Percentiles rank a stretch among this genome's conserved stretches.
phyloP scores from a whole-genome alignment of 768 basidiomycete species.

The Hydnum rufescens region DNA sequence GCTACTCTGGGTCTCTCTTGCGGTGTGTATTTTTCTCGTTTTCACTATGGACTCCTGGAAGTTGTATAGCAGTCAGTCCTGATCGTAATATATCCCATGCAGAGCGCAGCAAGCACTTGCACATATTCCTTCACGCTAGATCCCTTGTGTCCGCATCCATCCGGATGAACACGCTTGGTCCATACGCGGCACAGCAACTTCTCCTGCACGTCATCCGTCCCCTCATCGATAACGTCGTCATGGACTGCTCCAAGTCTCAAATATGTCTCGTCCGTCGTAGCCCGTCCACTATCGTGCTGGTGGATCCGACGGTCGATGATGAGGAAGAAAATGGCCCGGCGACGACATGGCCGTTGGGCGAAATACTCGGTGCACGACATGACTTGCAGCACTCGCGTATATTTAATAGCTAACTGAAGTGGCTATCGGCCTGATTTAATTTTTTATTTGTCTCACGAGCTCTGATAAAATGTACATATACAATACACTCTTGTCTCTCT shows the following conservation, averaged over 20 bases:
- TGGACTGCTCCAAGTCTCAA: neutral
- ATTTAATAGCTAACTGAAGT: slow-evolving; percentile 39
- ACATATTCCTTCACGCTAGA: slow-evolving; percentile 84
- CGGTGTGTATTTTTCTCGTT: slow-evolving; percentile 25
- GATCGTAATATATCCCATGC: neutral
- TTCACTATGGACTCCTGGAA: neutral
- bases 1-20: slow-evolving; percentile 52
- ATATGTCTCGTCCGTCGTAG: neutral
- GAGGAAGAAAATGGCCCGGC: slow-evolving; percentile 39
- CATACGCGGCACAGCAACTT: slow-evolving; percentile 79
- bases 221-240: slow-evolving; percentile 34
- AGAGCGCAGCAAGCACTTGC: slow-evolving; percentile 74
- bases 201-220: slow-evolving; percentile 53
- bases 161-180: slow-evolving; percentile 77
- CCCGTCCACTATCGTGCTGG: neutral
- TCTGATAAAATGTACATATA: no score
- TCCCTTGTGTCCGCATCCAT: slow-evolving; percentile 82
- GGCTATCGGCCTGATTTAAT: no score
- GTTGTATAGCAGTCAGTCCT: no score
- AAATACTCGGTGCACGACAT: slow-evolving; percentile 76
- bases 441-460: no score
- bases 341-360: slow-evolving; percentile 91
- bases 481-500: no score
- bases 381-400: slow-evolving; percentile 91
- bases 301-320: slow-evolving; percentile 1